A percentile compares a stretch with the other conserved stretches of the same genome.
Evolutionary conservation across 768 basidiomycete species (phyloP).

Genomic region (Lyophyllum semitale): DNA sequence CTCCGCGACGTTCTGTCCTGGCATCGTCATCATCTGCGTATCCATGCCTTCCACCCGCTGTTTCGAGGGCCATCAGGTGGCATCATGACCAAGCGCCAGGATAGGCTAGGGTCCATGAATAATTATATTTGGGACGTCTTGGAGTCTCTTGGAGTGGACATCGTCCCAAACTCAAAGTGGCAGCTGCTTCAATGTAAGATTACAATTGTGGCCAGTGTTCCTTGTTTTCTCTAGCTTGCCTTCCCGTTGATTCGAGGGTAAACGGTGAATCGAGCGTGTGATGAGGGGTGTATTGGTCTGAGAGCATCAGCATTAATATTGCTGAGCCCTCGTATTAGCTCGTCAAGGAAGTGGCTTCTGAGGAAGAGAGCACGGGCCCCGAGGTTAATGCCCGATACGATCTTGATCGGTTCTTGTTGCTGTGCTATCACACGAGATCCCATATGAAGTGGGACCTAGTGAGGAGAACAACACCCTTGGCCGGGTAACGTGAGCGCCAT

Average conservation of each 20-base stretch:
- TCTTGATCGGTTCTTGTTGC: conserved; percentile 8
- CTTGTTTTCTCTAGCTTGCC: neutral
- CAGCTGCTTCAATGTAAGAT: neutral
- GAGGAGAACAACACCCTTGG: neutral
- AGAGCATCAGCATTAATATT: neutral
- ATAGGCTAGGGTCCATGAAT: neutral
- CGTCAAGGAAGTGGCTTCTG: neutral
- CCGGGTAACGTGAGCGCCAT: neutral
- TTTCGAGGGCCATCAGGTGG: neutral
- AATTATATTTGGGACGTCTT: neutral
- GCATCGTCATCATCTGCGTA: conserved; percentile 5
- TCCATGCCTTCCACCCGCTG: neutral
- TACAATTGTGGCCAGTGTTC: neutral
- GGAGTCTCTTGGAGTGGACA: too few species aligned
- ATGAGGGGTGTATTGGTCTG: neutral
- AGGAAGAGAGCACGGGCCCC: neutral
- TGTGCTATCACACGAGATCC: conserved; percentile 10
- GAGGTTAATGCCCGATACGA: conserved; percentile 8
- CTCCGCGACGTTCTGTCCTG: neutral
- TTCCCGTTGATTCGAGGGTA: neutral
- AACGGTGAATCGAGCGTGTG: neutral
- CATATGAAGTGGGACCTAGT: neutral
- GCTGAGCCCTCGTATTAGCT: neutral
- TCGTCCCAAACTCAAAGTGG: neutral
- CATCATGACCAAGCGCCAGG: conserved; percentile 10